These are phyloP conservation scores for Fusarium kyushuense DNA, from an alignment of 2,329 filamentous ascomycete species.

Conservation along the genomic window DNA sequence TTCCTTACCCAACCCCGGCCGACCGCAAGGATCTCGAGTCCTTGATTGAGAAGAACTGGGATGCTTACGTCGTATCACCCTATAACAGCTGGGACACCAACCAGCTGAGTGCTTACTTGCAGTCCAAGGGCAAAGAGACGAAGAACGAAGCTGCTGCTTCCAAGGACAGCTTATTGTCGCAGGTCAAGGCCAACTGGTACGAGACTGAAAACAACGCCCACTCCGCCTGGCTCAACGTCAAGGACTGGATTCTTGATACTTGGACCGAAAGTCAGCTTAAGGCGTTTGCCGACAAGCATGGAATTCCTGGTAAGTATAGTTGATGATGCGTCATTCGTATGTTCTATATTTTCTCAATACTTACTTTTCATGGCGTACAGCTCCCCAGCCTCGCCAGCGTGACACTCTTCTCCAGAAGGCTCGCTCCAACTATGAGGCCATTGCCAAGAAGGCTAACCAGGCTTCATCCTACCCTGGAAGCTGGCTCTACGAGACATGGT, in stretches of 20 bases:
- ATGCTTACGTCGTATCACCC: conserved; percentile 77
- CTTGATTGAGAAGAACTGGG: conserved; percentile 91
- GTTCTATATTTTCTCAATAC: not conserved
- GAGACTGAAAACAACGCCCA: conserved; percentile 83
- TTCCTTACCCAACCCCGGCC: conserved; percentile 89
- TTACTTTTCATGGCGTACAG: conserved; percentile 51
- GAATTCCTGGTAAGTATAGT: conserved; percentile 72
- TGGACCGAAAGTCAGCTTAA: conserved; percentile 96
- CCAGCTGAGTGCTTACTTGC: conserved; percentile 75
- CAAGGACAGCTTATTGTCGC: conserved; percentile 74
- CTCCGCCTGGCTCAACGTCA: conserved; percentile 76
- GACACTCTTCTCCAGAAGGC: conserved; percentile 83
- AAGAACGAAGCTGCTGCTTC: conserved; percentile 74
- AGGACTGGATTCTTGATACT: conserved; percentile 94
- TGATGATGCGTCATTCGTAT: too few relatives aligned
- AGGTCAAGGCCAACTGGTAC: conserved; percentile 80
- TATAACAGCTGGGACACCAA: conserved; percentile 82
- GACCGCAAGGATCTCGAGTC: conserved; percentile 96
- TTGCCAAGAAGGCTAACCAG: conserved; percentile 80
- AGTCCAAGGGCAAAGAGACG: conserved; percentile 76
- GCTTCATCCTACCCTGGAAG: conserved; percentile 89
- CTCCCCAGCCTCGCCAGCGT: conserved; percentile 86
- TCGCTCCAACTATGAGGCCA: conserved; percentile 82
- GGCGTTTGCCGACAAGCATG: conserved; percentile 88
- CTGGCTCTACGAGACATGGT: conserved; percentile 94